phyloP scores from a whole-genome alignment of 1,284 basidiomycete species.

The Tilletia setariae region DNA sequence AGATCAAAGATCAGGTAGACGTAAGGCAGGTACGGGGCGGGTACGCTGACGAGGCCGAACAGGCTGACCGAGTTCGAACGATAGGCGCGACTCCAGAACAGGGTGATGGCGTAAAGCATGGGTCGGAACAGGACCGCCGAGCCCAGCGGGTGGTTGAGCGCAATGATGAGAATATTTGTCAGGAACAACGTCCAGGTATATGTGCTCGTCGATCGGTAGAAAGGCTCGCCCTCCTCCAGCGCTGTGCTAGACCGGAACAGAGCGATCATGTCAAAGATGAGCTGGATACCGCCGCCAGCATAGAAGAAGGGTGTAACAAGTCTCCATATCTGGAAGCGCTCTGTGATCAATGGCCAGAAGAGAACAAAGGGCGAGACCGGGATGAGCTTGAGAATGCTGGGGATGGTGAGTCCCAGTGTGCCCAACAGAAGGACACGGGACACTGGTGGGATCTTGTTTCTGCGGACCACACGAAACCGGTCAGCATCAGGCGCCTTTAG shows the following conservation, averaged over 20 bases:
- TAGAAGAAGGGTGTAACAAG: slow-evolving; percentile 73
- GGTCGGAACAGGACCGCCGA: slow-evolving; percentile 6
- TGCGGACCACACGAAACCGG: slow-evolving; percentile 17
- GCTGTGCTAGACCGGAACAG: slow-evolving; percentile 40
- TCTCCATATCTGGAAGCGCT: slow-evolving; percentile 67
- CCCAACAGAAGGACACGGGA: slow-evolving; percentile 70
- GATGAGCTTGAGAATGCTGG: slow-evolving; percentile 64
- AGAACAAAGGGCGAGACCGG: slow-evolving; percentile 64
- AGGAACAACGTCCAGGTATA: slow-evolving; percentile 44
- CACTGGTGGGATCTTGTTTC: slow-evolving; percentile 73
- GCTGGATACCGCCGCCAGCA: slow-evolving; percentile 57
- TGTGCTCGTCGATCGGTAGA: slow-evolving; percentile 38
- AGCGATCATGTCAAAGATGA: slow-evolving; percentile 45
- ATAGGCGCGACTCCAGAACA: slow-evolving; percentile 12
- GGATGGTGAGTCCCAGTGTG: slow-evolving; percentile 64
- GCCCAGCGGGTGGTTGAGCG: slow-evolving; percentile 66
- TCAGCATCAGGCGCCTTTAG: background rate
- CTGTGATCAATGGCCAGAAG: slow-evolving; percentile 59
- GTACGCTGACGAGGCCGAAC: slow-evolving; percentile 7
- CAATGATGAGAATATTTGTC: slow-evolving; percentile 35
- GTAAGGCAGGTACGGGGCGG: slow-evolving; percentile 54
- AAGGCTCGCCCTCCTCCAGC: slow-evolving; percentile 36
- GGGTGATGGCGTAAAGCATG: slow-evolving; percentile 11
- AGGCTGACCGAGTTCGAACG: background rate
- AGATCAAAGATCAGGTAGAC: slow-evolving; percentile 70